Evolutionary conservation across 371 early-diverging fungal species (phyloP), one percentile per base, ranked within the genome.

Genomic region (Mortierella sp.): DNA sequence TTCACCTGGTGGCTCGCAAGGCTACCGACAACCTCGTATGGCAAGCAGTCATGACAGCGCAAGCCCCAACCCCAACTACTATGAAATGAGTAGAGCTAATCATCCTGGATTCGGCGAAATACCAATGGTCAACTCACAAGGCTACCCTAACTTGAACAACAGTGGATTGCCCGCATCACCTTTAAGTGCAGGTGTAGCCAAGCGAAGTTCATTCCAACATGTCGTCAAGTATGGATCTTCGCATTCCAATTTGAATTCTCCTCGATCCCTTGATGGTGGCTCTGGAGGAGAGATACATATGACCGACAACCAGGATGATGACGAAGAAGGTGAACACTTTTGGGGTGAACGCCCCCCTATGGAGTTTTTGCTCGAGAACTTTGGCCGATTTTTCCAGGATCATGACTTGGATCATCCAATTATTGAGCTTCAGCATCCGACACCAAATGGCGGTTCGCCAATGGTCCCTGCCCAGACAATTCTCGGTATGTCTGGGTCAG

Each of bases 271-370:
- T 47, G 82, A 61, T 40, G 66, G 70, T 28, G 58, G 70, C 15
- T 59, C 63, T 2, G 47, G 26, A 3, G 60, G 64, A 47, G 76
- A 75, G 19, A 61, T 68, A 55, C 73, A 68, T 63, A 43, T 47
- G 55, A 71, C 57, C 45, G 72, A 56, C 37, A 64, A 60, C 17
- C 68, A 54, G 53, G 64, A 70, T 29, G 59, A 72, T 2, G 68
- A 86, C 31, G 84, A 86, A 17, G 86, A 85, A 35, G 80, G 83
- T 3, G 77, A 72, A 23, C 67, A 72, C 61, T 89, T 85, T 64
- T 92, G 92, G 92, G 89, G 89, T 5, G 93, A 90, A 59, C 88
- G 95, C 5, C 95, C 95, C 9, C 92, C 93, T 0, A 83, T 92
- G 10, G 92, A 94, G 54, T 86, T 90, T 19, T 90, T 95, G 42